Base-by-base conservation (phyloP, 2,329 filamentous ascomycete genomes). In the Chaetomiaceae sp. region DNA sequence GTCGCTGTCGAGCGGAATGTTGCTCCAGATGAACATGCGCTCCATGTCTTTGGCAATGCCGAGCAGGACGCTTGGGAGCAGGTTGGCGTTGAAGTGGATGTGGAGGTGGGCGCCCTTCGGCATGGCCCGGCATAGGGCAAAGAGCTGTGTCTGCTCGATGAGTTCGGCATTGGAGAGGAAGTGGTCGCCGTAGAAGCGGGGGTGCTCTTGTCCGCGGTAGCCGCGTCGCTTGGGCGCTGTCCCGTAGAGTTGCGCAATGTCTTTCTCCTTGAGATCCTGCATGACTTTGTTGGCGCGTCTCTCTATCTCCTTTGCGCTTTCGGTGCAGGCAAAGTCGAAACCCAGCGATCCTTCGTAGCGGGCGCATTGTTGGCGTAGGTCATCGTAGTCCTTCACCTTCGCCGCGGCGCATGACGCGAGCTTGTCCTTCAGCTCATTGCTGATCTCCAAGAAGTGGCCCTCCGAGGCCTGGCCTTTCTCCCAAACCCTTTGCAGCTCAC, bases 11-110 rank as follows among this genome's bases (percentile, higher is more conserved):
- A 87, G 70, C 4, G 77, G 75, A 29, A 73, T 61, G 32, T 76
- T 78, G 68, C 84, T 87, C 53, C 78, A 81, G 61, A 90, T 84
- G 63, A 82, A 88, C 84, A 90, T 89, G 58, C 78, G 78, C 1
- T 76, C 63, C 73, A 84, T 81, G 5, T 57, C 73, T 72, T 73
- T 78, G 58, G 72, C 80, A 59, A 73, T 73, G 21, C 72, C 68
- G 11, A 90, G 72, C 18, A 90, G 71, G 5, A 82, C 75, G 2
- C 73, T 66, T 9, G 86, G 84, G 13, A 75, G 71, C 4, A 90
- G 71, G 55, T 86, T 87, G n/a, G 86, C 79, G 65, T 90, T 90
- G 73, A 88, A 90, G 66, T 90, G 87, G 21, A 89, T 79, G 66
- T 90, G 87, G 21, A 90, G 72, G 64, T 90, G 84, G 0, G 79